Evolutionary conservation across 176 grass and related monocot genomes (phyloP).

Genomic region (Typha latifolia): DNA sequence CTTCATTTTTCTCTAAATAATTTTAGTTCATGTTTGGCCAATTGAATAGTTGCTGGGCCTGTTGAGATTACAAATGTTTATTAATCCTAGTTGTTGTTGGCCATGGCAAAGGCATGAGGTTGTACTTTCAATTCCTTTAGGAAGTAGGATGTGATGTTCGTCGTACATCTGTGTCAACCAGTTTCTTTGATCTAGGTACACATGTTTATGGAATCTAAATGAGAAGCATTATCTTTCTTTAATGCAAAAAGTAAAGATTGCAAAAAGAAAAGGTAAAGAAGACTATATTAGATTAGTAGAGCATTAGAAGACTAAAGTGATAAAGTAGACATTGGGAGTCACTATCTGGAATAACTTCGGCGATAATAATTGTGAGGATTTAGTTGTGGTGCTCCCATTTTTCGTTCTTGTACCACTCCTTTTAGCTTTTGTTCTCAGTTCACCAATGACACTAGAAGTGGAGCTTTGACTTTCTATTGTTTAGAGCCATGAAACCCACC

Average conservation of each 20-base stretch:
- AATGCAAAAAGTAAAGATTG: conserved; percentile 36
- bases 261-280: conserved; percentile 22
- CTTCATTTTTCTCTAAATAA: neutral
- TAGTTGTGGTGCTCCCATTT: neutral
- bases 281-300: conserved; percentile 25
- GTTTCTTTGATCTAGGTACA: conserved; percentile 12
- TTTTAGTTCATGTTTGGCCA: neutral
- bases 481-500: neutral
- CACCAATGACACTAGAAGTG: neutral
- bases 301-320: conserved; percentile 13
- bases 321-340: conserved; percentile 22
- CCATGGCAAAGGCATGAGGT: neutral
- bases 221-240: conserved; percentile 28
- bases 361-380: neutral
- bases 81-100: no score
- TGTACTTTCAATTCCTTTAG: neutral
- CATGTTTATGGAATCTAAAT: conserved; percentile 43
- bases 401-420: conserved; percentile 25
- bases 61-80: neutral
- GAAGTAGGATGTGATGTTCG: neutral
- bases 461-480: conserved; percentile 10
- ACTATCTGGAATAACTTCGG: conserved; percentile 16
- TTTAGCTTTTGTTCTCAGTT: conserved; percentile 6
- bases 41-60: neutral
- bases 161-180: neutral